Percentiles rank a stretch among this genome's conserved stretches.
Evolutionary conservation across 495 filamentous ascomycete species (phyloP).

Genomic region (Aspergillus olivimuriae): DNA sequence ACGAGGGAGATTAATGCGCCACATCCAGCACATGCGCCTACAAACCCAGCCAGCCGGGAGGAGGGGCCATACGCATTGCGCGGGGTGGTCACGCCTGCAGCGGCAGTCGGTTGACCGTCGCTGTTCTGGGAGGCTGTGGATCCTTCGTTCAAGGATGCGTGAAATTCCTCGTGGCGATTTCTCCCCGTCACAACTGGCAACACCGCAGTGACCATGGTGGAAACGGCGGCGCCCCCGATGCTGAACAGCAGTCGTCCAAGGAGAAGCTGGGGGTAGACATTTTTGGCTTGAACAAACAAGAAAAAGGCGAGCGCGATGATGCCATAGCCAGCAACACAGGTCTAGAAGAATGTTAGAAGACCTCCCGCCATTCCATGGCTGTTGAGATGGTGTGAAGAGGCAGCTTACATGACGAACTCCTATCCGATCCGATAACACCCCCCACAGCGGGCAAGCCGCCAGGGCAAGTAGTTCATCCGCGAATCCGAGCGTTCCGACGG

Average conservation of each 20-base stretch:
- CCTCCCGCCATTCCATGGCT: background rate
- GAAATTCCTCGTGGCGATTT: slow-evolving; percentile 9
- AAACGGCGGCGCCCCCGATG: slow-evolving; percentile 81
- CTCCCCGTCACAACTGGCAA: slow-evolving; percentile 73
- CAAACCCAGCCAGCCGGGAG: slow-evolving; percentile 73
- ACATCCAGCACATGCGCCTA: slow-evolving; percentile 87
- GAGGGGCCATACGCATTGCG: slow-evolving; percentile 29
- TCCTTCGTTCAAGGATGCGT: too few relatives aligned
- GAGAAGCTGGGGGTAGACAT: slow-evolving; percentile 86
- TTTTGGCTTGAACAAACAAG: slow-evolving; percentile 74
- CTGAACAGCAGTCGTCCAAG: slow-evolving; percentile 84
- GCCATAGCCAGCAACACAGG: slow-evolving; percentile 69
- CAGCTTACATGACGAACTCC: slow-evolving; percentile 63
- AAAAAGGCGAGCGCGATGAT: slow-evolving; percentile 72
- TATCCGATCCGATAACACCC: slow-evolving; percentile 79
- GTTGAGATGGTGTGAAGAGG: background rate
- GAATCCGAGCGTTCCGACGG: slow-evolving; percentile 91
- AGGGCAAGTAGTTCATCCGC: slow-evolving; percentile 90
- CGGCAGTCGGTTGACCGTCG: too few relatives aligned
- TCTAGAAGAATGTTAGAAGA: slow-evolving; percentile 33
- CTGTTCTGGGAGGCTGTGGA: too few relatives aligned
- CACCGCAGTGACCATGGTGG: slow-evolving; percentile 97
- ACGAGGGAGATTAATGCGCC: slow-evolving; percentile 79
- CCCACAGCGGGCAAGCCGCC: slow-evolving; percentile 87
- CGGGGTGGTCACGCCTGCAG: too few relatives aligned